These are phyloP conservation scores for Solanum dulcamara DNA, from an alignment of 257 asterid genomes.

Conservation along the genomic window DNA sequence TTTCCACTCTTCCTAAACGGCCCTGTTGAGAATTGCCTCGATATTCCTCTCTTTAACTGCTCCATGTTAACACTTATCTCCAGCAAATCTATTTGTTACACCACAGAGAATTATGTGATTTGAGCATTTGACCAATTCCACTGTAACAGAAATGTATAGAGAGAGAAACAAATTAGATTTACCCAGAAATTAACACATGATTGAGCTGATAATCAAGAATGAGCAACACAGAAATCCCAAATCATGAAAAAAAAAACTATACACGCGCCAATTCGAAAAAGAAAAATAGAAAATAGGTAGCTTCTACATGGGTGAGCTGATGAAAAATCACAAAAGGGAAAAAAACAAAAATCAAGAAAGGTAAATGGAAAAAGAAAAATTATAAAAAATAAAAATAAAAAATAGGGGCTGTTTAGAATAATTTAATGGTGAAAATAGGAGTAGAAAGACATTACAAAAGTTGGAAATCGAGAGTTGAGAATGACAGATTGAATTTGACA, in stretches of 20 bases:
- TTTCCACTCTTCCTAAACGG: constrained; percentile 63
- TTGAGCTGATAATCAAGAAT: background rate
- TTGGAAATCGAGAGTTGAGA: background rate
- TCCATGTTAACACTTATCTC: constrained; percentile 25
- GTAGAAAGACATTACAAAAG: background rate
- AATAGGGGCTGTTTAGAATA: background rate
- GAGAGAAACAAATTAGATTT: background rate
- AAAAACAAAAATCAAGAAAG: background rate
- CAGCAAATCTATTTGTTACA: background rate
- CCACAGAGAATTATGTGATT: background rate
- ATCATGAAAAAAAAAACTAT: background rate
- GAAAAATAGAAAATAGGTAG: background rate
- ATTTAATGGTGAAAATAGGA: background rate
- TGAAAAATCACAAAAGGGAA: too few species aligned
- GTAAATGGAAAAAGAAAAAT: background rate
- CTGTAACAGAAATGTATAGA: background rate
- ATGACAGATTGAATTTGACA: background rate
- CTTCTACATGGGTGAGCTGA: too few species aligned
- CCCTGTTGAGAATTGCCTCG: constrained; percentile 88
- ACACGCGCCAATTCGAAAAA: background rate
- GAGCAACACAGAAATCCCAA: background rate
- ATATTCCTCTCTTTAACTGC: constrained; percentile 75
- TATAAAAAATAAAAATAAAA: too few species aligned
- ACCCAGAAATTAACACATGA: background rate
- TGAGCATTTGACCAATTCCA: background rate